Evolutionary conservation across 2,329 filamentous ascomycete genomes (phyloP).

Genomic region (Xylariaceae sp.): DNA sequence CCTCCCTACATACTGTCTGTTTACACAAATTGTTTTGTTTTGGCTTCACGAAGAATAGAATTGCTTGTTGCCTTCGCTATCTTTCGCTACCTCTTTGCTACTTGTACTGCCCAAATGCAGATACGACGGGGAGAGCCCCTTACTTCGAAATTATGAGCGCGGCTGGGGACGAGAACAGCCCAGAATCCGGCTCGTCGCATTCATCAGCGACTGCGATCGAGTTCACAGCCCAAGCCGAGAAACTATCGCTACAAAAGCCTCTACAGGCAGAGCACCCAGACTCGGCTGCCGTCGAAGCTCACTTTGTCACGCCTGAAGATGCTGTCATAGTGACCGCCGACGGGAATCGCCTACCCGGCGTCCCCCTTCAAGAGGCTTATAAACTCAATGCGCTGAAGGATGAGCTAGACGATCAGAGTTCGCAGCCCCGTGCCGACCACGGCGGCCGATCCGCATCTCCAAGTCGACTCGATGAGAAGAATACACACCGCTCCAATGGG

Average conservation of each 20-base stretch:
- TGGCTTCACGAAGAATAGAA: no score
- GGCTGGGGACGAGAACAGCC: slow-evolving; percentile 10
- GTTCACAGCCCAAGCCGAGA: slow-evolving; percentile 60
- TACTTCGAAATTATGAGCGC: slow-evolving; percentile 15
- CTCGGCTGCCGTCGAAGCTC: slow-evolving; percentile 58
- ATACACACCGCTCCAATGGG: slow-evolving; percentile 27
- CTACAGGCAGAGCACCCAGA: slow-evolving; percentile 26
- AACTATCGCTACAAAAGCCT: slow-evolving; percentile 43
- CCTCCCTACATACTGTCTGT: no score
- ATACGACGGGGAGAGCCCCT: no score
- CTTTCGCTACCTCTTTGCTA: no score
- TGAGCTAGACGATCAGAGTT: slow-evolving; percentile 33
- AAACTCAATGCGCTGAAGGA: slow-evolving; percentile 64
- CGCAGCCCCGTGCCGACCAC: slow-evolving; percentile 26
- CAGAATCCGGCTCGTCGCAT: slow-evolving; percentile 12
- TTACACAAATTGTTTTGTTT: no score
- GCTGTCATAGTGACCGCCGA: slow-evolving; percentile 66
- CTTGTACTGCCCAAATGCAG: no score
- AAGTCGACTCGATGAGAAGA: slow-evolving; percentile 16
- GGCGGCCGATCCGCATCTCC: slow-evolving; percentile 11
- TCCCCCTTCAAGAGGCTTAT: slow-evolving; percentile 66
- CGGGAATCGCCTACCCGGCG: slow-evolving; percentile 62
- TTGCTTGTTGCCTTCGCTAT: no score
- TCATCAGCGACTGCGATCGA: slow-evolving; percentile 44
- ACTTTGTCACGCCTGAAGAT: slow-evolving; percentile 66